Percentiles rank a stretch among this genome's conserved stretches.
Evolutionary conservation across 352 stramenopile species (phyloP).

Genomic region (Phytophthora pinifolia): DNA sequence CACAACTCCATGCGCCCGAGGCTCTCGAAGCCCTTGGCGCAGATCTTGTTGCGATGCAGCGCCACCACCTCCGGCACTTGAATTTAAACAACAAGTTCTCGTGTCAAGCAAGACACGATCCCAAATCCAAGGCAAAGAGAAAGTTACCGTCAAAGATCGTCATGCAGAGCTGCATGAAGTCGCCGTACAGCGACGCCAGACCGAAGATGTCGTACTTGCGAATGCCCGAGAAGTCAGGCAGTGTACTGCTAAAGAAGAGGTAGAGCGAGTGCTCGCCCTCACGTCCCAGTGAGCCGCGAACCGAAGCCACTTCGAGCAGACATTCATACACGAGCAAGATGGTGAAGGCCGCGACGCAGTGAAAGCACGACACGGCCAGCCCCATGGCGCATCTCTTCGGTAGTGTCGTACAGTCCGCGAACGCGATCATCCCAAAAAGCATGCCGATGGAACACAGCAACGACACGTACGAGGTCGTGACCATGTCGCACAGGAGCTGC

Average conservation of each 20-base stretch:
- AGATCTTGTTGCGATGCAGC: conserved; percentile 86
- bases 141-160: conserved; percentile 81
- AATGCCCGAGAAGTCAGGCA: conserved; percentile 72
- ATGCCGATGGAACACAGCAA: conserved; percentile 59
- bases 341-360: conserved; percentile 68
- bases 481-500: conserved; percentile 64
- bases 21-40: conserved; percentile 49
- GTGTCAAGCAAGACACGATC: conserved; percentile 7
- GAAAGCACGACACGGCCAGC: conserved; percentile 46
- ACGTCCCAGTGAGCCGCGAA: conserved; percentile 56
- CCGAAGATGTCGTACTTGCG: conserved; percentile 68
- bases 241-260: conserved; percentile 71
- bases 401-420: conserved; percentile 73
- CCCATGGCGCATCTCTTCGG: conserved; percentile 59
- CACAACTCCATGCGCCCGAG: conserved; percentile 76
- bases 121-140: background rate
- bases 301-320: conserved; percentile 72
- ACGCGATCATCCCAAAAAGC: conserved; percentile 57
- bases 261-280: conserved; percentile 77
- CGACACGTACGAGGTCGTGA: conserved; percentile 77
- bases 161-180: conserved; percentile 77
- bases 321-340: conserved; percentile 82
- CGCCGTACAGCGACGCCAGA: conserved; percentile 56
- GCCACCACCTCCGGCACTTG: conserved; percentile 80
- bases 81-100: conserved; percentile 5